Conservation (phyloP, 768 basidiomycete genomes). For the Russula emetica region DNA sequence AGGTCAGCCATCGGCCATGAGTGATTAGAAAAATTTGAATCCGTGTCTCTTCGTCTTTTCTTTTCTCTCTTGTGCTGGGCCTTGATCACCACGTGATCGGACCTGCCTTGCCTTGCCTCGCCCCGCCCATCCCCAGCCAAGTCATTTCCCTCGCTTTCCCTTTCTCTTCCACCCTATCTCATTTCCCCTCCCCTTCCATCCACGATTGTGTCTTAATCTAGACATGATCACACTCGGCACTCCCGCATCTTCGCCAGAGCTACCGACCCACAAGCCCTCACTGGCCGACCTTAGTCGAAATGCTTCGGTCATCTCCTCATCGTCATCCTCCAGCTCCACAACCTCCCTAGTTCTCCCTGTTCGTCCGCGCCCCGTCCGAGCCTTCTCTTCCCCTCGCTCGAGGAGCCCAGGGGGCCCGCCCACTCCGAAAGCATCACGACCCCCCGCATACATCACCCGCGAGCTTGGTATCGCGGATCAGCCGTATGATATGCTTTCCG, state of each 20-base stretch:
- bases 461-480: constrained; percentile 47
- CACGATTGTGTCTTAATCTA: background rate
- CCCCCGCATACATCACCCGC: constrained; percentile 56
- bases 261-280: constrained; percentile 33
- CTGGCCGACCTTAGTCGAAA: constrained; percentile 70
- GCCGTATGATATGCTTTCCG: constrained; percentile 14
- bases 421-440: constrained; percentile 36
- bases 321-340: constrained; percentile 45
- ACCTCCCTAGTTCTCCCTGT: constrained; percentile 38
- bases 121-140: background rate
- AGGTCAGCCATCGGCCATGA: no score
- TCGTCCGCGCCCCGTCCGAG: constrained; percentile 53
- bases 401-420: constrained; percentile 47
- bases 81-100: background rate
- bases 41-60: no score
- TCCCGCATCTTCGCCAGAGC: constrained; percentile 35
- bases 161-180: background rate
- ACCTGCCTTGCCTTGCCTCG: background rate
- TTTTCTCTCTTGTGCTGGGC: background rate
- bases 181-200: no score
- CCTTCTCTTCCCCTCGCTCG: constrained; percentile 61
- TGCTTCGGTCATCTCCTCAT: constrained; percentile 69
- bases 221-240: constrained; percentile 40
- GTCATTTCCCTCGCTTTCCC: background rate
- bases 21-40: no score